Evolutionary conservation across 148 eudicot species (phyloP).

Genomic region (Euryodendron excelsum): DNA sequence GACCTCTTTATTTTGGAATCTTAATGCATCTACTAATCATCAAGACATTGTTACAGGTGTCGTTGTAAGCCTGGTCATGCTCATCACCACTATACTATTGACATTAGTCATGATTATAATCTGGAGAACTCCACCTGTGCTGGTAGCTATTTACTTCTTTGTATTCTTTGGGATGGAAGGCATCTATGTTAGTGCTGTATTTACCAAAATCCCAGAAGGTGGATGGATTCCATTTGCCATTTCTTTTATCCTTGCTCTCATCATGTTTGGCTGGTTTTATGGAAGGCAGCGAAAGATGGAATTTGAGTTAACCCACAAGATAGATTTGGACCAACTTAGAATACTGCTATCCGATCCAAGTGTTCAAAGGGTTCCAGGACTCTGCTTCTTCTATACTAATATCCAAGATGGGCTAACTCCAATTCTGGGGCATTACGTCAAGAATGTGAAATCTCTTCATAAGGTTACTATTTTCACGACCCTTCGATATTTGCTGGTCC

Average conservation of each 20-base stretch:
- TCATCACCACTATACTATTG: constrained; percentile 61
- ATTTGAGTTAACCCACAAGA: constrained; percentile 52
- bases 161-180: constrained; percentile 53
- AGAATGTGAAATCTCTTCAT: constrained; percentile 63
- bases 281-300: constrained; percentile 58
- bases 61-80: constrained; percentile 72
- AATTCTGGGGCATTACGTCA: constrained; percentile 58
- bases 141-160: constrained; percentile 44
- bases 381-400: constrained; percentile 67
- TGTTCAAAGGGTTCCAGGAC: constrained; percentile 63
- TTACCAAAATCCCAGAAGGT: constrained; percentile 61
- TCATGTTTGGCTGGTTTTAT: constrained; percentile 62
- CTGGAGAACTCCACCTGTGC: constrained; percentile 48
- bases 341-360: constrained; percentile 42
- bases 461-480: constrained; percentile 58
- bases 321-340: constrained; percentile 41
- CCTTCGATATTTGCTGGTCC: constrained; percentile 53
- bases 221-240: constrained; percentile 84
- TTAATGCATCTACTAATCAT: not conserved
- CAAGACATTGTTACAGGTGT: constrained; percentile 44
- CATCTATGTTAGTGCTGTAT: constrained; percentile 52
- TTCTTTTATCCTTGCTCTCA: constrained; percentile 49
- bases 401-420: constrained; percentile 72
- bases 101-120: constrained; percentile 65
- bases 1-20: not conserved